These are phyloP conservation scores for Avena insularis DNA, from an alignment of 176 grass and related monocot species.

Conservation along the genomic window DNA sequence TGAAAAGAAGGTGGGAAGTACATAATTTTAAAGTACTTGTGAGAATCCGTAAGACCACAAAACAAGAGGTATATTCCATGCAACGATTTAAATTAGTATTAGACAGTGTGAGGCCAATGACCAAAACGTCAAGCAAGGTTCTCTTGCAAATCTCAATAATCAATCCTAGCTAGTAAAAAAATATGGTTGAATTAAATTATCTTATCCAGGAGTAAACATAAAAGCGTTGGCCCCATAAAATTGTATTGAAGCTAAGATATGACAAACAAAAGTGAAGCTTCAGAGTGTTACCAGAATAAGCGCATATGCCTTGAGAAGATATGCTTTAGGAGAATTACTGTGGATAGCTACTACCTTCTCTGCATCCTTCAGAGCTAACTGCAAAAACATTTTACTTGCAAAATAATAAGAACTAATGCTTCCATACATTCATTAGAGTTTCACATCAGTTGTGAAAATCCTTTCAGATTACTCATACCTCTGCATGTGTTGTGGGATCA, in stretches of 20 bases:
- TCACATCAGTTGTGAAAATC: constrained; percentile 17
- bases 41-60: constrained; percentile 5
- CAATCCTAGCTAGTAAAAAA: constrained; percentile 5
- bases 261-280: constrained; percentile 15
- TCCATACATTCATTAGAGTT: constrained; percentile 33
- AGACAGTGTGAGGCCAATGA: background rate
- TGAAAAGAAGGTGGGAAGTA: constrained; percentile 12
- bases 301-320: constrained; percentile 89
- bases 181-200: constrained; percentile 9
- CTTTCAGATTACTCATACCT: constrained; percentile 55
- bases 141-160: background rate
- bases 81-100: constrained; percentile 5
- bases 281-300: constrained; percentile 77
- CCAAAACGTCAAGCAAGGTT: constrained; percentile 3
- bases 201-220: constrained; percentile 14
- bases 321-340: constrained; percentile 68
- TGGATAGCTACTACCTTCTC: constrained; percentile 68
- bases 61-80: background rate
- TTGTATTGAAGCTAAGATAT: background rate
- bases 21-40: background rate
- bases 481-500: constrained; percentile 97
- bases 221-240: constrained; percentile 11
- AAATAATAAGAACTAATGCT: constrained; percentile 24
- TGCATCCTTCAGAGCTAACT: constrained; percentile 95
- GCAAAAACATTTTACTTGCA: constrained; percentile 35